Evolutionary conservation across 129 eudicot genomes (phyloP).

Genomic region (sunflower (Helianthus annuus)): HanXRQr2.0-SUNRISE NC_035438.2:51752513-51753012

Average conservation of each 20-base stretch:
- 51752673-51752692: conserved; percentile 11
- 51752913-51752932: neutral
- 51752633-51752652: conserved; percentile 92
- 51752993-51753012: conserved; percentile 85
- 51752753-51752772: conserved; percentile 20
- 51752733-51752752: neutral
- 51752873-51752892: conserved; percentile 77
- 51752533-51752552: neutral
- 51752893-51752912: conserved; percentile 52
- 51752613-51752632: conserved; percentile 89
- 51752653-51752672: conserved; percentile 95
- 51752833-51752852: conserved; percentile 86
- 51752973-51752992: conserved; percentile 67
- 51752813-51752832: conserved; percentile 90
- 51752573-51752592: conserved; percentile 47
- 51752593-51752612: conserved; percentile 64
- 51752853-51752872: conserved; percentile 85
- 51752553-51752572: conserved; percentile 11
- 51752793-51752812: conserved; percentile 84
- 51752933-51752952: neutral
- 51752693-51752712: neutral
- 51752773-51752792: conserved; percentile 91
- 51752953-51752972: neutral
- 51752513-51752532: conserved; percentile 9
- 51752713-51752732: neutral